phyloP scores from a whole-genome alignment of 345 rosid species.

The Salix suchowensis region DNA sequence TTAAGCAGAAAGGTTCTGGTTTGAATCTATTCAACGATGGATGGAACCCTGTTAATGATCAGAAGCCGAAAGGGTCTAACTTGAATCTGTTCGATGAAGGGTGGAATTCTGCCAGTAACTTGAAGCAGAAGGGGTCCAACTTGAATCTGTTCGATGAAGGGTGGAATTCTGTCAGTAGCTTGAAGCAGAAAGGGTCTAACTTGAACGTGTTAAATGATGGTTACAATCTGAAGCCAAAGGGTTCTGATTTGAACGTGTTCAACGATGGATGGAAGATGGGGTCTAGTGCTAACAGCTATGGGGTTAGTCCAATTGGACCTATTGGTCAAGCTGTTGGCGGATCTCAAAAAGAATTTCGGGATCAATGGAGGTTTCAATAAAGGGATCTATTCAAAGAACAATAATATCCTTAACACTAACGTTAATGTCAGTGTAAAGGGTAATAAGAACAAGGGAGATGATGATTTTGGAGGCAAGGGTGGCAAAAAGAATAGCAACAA shows the following conservation, averaged over 20 bases:
- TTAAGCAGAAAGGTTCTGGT: constrained; percentile 26
- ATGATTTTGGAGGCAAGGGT: constrained; percentile 41
- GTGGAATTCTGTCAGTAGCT: background rate
- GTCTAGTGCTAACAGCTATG: constrained; percentile 17
- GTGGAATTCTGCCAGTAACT: background rate
- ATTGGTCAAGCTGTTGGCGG: constrained; percentile 17
- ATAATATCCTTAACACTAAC: constrained; percentile 17
- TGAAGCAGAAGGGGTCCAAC: background rate
- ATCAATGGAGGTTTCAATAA: constrained; percentile 79
- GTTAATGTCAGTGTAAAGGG: constrained; percentile 45
- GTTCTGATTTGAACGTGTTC: constrained; percentile 43
- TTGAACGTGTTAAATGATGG: background rate
- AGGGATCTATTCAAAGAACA: constrained; percentile 56
- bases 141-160: constrained; percentile 5
- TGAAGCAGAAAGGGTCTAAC: background rate
- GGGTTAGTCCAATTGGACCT: constrained; percentile 31
- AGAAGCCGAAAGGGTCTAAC: constrained; percentile 2
- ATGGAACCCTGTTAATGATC: constrained; percentile 33
- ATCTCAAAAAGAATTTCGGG: constrained; percentile 33
- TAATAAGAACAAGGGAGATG: constrained; percentile 48
- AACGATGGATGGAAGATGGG: constrained; percentile 51
- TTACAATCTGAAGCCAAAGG: constrained; percentile 14
- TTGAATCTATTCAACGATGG: constrained; percentile 39
- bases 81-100: constrained; percentile 4
- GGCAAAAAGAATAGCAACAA: constrained; percentile 39